phyloP scores from a whole-genome alignment of 225 moss, liverwort and hornwort species.

The Antitrichia curtipendula region DNA sequence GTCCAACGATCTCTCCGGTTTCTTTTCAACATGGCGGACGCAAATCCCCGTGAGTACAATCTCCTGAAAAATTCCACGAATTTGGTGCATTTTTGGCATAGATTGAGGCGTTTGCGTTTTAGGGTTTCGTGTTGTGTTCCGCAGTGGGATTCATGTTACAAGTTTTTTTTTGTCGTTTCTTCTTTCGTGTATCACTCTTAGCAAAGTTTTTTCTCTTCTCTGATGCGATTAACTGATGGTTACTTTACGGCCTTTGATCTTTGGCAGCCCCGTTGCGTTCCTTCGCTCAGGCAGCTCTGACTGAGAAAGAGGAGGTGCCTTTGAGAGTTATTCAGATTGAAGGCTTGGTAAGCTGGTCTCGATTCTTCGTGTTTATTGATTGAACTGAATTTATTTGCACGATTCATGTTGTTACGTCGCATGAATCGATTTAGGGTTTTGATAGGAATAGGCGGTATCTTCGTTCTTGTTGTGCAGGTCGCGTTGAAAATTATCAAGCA shows the following conservation, averaged over 20 bases:
- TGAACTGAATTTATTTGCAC: not conserved
- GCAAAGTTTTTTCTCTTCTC: not conserved
- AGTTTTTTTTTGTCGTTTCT: not conserved
- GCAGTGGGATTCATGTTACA: not conserved
- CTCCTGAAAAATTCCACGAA: not conserved
- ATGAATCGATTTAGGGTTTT: not conserved
- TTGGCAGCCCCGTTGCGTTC: slow-evolving; percentile 72
- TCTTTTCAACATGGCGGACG: slow-evolving; percentile 40
- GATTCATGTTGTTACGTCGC: not conserved
- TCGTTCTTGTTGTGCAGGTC: slow-evolving; percentile 32
- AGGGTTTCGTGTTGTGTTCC: not conserved
- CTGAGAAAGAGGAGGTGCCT: slow-evolving; percentile 72
- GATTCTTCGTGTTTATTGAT: not conserved
- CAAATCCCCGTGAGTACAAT: slow-evolving; percentile 57
- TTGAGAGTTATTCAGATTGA: slow-evolving; percentile 85
- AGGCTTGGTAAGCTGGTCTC: slow-evolving; percentile 51
- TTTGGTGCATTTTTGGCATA: not conserved
- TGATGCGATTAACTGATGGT: not conserved
- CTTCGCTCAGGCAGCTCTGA: slow-evolving; percentile 87
- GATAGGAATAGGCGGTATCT: not conserved
- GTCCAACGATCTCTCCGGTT: not conserved
- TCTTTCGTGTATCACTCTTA: not conserved
- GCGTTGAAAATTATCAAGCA: slow-evolving; percentile 94
- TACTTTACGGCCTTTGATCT: not conserved
- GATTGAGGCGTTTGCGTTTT: not conserved